A percentile compares a stretch with the other conserved stretches of the same genome.
Evolutionary conservation across 345 rosid species (phyloP).

Genomic region (Nephelium lappaceum): DNA sequence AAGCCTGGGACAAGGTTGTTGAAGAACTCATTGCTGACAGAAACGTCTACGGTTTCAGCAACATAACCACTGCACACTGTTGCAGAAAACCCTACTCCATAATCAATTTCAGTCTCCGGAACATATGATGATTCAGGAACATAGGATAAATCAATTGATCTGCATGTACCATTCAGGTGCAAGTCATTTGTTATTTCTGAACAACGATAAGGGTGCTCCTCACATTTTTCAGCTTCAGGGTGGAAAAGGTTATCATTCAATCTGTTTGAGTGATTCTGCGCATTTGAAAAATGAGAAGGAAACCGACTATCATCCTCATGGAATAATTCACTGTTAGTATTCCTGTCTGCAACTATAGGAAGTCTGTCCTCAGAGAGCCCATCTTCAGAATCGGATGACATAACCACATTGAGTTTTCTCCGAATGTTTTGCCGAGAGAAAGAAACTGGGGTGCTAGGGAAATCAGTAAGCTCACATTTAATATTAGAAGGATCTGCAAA

Average conservation of each 20-base stretch:
- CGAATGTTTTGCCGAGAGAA: slow-evolving; percentile 38
- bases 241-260: slow-evolving; percentile 33
- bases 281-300: slow-evolving; percentile 33
- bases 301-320: slow-evolving; percentile 30
- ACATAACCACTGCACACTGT: slow-evolving; percentile 39
- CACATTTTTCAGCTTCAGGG: slow-evolving; percentile 33
- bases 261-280: slow-evolving; percentile 35
- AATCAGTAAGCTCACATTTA: slow-evolving; percentile 38
- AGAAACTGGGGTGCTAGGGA: slow-evolving; percentile 49
- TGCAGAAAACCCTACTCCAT: slow-evolving; percentile 49
- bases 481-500: slow-evolving; percentile 34
- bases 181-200: slow-evolving; percentile 38
- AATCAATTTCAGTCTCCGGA: slow-evolving; percentile 72
- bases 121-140: slow-evolving; percentile 87
- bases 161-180: slow-evolving; percentile 34
- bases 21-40: slow-evolving; percentile 40
- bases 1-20: slow-evolving; percentile 35
- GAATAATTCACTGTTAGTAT: slow-evolving; percentile 30
- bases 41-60: slow-evolving; percentile 52
- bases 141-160: slow-evolving; percentile 60
- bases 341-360: slow-evolving; percentile 27
- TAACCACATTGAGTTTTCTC: slow-evolving; percentile 53
- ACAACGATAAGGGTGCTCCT: slow-evolving; percentile 33
- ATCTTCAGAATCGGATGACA: slow-evolving; percentile 89
- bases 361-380: slow-evolving; percentile 37